phyloP scores from a whole-genome alignment of 2,329 filamentous ascomycete genomes.

The Hypoxylon sp. region DNA sequence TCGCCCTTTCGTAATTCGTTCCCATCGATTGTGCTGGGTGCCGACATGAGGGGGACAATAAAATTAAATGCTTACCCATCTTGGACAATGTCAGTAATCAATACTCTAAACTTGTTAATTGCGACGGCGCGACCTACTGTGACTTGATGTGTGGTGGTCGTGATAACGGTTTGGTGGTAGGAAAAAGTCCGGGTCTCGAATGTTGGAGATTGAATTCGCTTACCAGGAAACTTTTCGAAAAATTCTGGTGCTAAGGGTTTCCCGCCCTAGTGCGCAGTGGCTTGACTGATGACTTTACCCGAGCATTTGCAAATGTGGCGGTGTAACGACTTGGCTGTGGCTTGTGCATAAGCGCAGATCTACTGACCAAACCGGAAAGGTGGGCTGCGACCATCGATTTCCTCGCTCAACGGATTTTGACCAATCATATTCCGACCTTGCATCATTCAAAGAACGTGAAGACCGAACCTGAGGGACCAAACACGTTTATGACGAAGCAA shows the following conservation, averaged over 20 bases:
- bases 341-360: not conserved
- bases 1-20: constrained; percentile 9
- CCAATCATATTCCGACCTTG: constrained; percentile 37
- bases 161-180: constrained; percentile 49
- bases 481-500: constrained; percentile 3
- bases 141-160: constrained; percentile 56
- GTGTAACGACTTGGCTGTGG: not conserved
- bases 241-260: constrained; percentile 52
- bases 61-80: constrained; percentile 50
- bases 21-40: constrained; percentile 37
- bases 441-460: constrained; percentile 33
- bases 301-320: constrained; percentile 38
- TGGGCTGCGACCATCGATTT: not conserved
- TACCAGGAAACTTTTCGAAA: constrained; percentile 47
- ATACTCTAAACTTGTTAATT: constrained; percentile 18
- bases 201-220: constrained; percentile 47
- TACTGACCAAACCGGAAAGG: not conserved
- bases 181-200: constrained; percentile 42
- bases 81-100: constrained; percentile 43
- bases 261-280: constrained; percentile 45
- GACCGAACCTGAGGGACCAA: constrained; percentile 8
- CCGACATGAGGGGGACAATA: constrained; percentile 28
- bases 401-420: constrained; percentile 1
- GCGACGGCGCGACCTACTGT: constrained; percentile 59
- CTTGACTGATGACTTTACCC: not conserved